These are phyloP conservation scores for Ophiocordyceps australis DNA, from an alignment of 2,329 filamentous ascomycete species.

Conservation along the genomic window DNA sequence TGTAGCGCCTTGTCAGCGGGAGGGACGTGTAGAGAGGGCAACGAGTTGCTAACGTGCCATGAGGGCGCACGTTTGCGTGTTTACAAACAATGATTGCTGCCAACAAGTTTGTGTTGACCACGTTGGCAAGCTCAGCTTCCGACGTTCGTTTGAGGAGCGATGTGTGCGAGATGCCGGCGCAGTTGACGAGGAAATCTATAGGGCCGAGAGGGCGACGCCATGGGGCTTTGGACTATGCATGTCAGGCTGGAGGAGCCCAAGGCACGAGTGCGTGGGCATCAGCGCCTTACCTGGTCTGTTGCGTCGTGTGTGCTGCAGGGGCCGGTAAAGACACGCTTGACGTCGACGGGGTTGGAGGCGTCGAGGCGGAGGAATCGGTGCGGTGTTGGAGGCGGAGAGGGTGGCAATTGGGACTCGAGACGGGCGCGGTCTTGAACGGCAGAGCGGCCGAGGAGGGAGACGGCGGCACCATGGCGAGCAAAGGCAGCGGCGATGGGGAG, in stretches of 20 bases:
- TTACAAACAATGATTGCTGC: constrained; percentile 46
- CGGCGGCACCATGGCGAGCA: constrained; percentile 37
- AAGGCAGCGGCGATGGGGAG: constrained; percentile 49
- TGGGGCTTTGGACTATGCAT: too few species aligned
- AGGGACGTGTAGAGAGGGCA: background rate
- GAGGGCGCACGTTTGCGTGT: constrained; percentile 14
- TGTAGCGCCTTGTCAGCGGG: background rate
- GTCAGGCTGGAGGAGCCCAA: too few species aligned
- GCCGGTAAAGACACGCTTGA: constrained; percentile 11
- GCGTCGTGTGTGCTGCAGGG: background rate
- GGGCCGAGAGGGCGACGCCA: constrained; percentile 14
- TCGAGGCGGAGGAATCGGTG: constrained; percentile 18
- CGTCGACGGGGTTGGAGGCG: constrained; percentile 9
- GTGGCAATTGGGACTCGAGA: constrained; percentile 12
- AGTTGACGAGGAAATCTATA: constrained; percentile 54
- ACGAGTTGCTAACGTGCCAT: constrained; percentile 8
- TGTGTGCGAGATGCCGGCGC: constrained; percentile 54
- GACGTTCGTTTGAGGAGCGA: constrained; percentile 40
- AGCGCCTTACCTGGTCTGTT: background rate
- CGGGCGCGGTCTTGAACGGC: constrained; percentile 23
- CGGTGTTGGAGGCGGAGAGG: constrained; percentile 2
- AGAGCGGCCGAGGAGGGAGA: constrained; percentile 43
- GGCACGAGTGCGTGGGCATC: too few species aligned
- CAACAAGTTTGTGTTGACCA: constrained; percentile 54
- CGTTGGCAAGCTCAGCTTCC: constrained; percentile 28